Evolutionary conservation across 345 rosid genomes (phyloP).

Genomic region (Camelina neglecta): DNA sequence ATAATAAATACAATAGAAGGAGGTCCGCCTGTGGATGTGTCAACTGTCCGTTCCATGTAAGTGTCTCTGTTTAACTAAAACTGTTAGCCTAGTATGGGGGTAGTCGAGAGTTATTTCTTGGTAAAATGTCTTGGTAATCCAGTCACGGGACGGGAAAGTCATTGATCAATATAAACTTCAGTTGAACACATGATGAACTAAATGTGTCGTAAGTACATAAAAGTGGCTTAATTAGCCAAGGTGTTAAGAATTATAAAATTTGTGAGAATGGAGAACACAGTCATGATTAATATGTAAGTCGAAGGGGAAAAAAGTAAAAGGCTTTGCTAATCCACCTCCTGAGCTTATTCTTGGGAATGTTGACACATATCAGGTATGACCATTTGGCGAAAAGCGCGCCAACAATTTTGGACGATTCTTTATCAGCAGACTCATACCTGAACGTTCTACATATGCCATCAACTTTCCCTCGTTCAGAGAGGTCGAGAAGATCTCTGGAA

Average conservation of each 20-base stretch:
- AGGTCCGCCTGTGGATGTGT: slow-evolving; percentile 92
- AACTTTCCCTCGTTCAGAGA: slow-evolving; percentile 94
- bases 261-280: slow-evolving; percentile 1
- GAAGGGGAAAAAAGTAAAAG: neutral
- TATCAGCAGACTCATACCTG: slow-evolving; percentile 96
- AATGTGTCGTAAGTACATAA: slow-evolving; percentile 13
- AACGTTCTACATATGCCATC: slow-evolving; percentile 94
- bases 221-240: slow-evolving; percentile 20
- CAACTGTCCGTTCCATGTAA: slow-evolving; percentile 92
- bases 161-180: slow-evolving; percentile 19
- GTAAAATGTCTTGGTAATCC: slow-evolving; percentile 1
- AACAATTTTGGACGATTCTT: slow-evolving; percentile 94
- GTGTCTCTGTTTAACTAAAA: slow-evolving; percentile 37
- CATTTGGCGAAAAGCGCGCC: slow-evolving; percentile 98
- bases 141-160: slow-evolving; percentile 4
- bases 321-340: slow-evolving; percentile 23
- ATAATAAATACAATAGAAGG: slow-evolving; percentile 95
- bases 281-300: neutral
- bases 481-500: slow-evolving; percentile 71
- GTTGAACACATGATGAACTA: slow-evolving; percentile 24
- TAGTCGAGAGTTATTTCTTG: neutral
- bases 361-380: slow-evolving; percentile 69
- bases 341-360: slow-evolving; percentile 37
- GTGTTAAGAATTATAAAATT: slow-evolving; percentile 1
- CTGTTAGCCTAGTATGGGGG: neutral